Conservation (phyloP, 331 rosid species). For the Pyrus hybrid region DNA sequence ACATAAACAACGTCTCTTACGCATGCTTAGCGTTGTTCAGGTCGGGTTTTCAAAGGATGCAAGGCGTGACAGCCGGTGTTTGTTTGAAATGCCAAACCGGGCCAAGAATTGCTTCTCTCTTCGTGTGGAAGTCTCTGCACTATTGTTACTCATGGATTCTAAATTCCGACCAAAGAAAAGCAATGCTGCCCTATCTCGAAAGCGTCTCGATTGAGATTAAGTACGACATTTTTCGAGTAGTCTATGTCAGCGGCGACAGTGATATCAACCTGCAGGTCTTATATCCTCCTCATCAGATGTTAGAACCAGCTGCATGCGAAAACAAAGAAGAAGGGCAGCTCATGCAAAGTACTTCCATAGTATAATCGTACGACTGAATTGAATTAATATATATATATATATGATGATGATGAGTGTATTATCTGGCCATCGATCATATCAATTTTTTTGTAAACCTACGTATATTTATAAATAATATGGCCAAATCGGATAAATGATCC, state of each 20-base stretch:
- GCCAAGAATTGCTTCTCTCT: slow-evolving; percentile 40
- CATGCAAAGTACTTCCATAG: slow-evolving; percentile 20
- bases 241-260: slow-evolving; percentile 45
- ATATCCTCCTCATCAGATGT: slow-evolving; percentile 29
- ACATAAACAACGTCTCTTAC: slow-evolving; percentile 43
- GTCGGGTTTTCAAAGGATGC: slow-evolving; percentile 38
- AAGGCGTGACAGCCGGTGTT: slow-evolving; percentile 52
- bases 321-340: slow-evolving; percentile 32
- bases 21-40: slow-evolving; percentile 49
- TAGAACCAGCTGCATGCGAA: slow-evolving; percentile 29
- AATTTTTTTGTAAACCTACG: background rate
- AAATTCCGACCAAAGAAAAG: slow-evolving; percentile 32
- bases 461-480: background rate
- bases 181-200: slow-evolving; percentile 59
- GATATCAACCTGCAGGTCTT: slow-evolving; percentile 18
- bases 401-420: background rate
- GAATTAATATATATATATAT: background rate
- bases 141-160: slow-evolving; percentile 68
- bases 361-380: background rate
- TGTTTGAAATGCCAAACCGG: slow-evolving; percentile 57
- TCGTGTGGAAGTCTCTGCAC: slow-evolving; percentile 68
- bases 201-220: slow-evolving; percentile 41
- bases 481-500: no score
- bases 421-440: no score
- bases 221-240: slow-evolving; percentile 65